Conservation (phyloP, 2,329 filamentous ascomycete genomes). For the Botrytis galanthina region DNA sequence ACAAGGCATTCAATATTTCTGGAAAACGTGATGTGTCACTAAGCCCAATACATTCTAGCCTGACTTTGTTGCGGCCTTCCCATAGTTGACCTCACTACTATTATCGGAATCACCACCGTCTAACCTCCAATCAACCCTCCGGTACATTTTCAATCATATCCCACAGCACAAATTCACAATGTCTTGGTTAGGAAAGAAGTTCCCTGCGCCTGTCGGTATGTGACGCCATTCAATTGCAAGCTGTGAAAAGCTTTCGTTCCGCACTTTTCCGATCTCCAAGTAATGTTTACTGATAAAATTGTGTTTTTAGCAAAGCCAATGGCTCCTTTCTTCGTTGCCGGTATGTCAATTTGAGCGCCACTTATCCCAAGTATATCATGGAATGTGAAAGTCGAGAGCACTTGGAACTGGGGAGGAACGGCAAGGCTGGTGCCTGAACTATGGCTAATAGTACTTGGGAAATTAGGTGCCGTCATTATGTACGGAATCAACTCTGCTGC, state of each 20-base stretch:
- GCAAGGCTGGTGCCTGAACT: background rate
- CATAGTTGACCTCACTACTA: constrained; percentile 8
- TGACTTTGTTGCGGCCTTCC: background rate
- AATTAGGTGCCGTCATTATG: constrained; percentile 75
- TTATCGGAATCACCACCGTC: constrained; percentile 2
- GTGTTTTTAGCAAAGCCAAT: constrained; percentile 74
- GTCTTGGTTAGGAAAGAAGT: constrained; percentile 83
- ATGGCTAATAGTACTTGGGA: constrained; percentile 24
- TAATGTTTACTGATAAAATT: constrained; percentile 8
- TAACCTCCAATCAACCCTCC: constrained; percentile 34
- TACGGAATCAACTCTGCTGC: constrained; percentile 89
- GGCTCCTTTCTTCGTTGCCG: constrained; percentile 90
- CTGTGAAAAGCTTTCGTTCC: constrained; percentile 22
- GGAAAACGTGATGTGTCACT: background rate
- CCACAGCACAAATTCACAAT: constrained; percentile 53
- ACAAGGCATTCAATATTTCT: rapidly evolving
- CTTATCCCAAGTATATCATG: background rate
- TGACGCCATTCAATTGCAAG: constrained; percentile 41
- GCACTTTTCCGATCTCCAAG: constrained; percentile 14
- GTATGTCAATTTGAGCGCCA: constrained; percentile 55
- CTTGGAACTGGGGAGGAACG: background rate
- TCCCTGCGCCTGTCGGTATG: constrained; percentile 74
- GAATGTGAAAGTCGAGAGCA: background rate
- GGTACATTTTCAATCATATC: constrained; percentile 38
- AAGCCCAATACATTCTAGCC: constrained; percentile 5